These are phyloP conservation scores for Termitomyces sp. DNA, from an alignment of 768 basidiomycete genomes.

Conservation along the genomic window DNA sequence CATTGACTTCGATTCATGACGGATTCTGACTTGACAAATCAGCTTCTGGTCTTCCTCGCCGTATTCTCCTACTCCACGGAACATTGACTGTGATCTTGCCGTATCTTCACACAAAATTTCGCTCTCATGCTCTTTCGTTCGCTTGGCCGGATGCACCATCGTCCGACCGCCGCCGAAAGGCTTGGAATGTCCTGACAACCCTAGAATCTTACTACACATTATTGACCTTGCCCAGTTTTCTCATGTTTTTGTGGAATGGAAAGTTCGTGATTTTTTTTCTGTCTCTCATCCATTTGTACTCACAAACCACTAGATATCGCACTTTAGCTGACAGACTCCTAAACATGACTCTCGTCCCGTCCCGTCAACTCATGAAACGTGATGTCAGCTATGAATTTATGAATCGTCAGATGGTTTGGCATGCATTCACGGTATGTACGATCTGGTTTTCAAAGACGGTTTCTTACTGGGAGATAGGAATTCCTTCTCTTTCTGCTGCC, in stretches of 20 bases:
- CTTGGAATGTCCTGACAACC: conserved; percentile 64
- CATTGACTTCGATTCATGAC: conserved; percentile 2
- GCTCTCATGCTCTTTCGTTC: conserved; percentile 68
- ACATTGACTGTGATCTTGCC: conserved; percentile 68
- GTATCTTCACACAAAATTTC: conserved; percentile 72
- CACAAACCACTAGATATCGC: conserved; percentile 57
- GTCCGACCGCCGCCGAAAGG: conserved; percentile 63
- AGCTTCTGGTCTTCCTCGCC: conserved; percentile 65
- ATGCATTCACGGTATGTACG: conserved; percentile 84
- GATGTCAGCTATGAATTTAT: conserved; percentile 98
- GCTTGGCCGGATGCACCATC: conserved; percentile 92
- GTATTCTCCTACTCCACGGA: conserved; percentile 60
- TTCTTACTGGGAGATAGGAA: conserved; percentile 49
- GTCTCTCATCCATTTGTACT: not conserved
- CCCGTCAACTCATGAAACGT: conserved; percentile 60
- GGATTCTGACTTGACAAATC: conserved; percentile 9
- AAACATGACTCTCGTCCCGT: conserved; percentile 66
- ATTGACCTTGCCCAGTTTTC: conserved; percentile 67
- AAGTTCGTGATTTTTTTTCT: conserved; percentile 34
- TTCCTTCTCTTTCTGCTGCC: conserved; percentile 92
- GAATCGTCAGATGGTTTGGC: conserved; percentile 99
- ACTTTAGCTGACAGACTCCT: conserved; percentile 78
- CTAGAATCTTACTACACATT: conserved; percentile 64
- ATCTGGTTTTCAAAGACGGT: conserved; percentile 2
- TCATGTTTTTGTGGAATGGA: conserved; percentile 82